Percentiles rank a stretch among this genome's conserved stretches.
Evolutionary conservation across 345 rosid genomes (phyloP).

Genomic region (Brassica nigra): DNA sequence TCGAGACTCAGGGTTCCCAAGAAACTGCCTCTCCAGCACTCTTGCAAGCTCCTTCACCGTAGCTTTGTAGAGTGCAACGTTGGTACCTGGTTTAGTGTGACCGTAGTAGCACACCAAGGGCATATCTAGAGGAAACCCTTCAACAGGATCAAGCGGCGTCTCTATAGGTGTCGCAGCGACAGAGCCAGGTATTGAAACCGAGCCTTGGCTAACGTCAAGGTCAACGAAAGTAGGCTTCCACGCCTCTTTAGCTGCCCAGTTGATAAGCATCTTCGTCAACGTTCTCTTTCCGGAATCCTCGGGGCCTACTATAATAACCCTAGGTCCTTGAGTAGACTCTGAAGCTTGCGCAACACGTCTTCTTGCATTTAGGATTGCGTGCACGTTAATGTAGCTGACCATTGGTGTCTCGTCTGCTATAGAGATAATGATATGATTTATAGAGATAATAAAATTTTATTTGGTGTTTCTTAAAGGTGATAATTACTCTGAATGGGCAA

Average conservation of each 20-base stretch:
- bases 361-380: slow-evolving; percentile 71
- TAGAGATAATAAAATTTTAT: too few species aligned
- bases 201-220: slow-evolving; percentile 91
- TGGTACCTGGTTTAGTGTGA: slow-evolving; percentile 67
- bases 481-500: too few species aligned
- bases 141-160: slow-evolving; percentile 88
- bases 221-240: slow-evolving; percentile 86
- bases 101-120: slow-evolving; percentile 85
- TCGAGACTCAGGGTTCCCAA: slow-evolving; percentile 35
- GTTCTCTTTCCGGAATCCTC: slow-evolving; percentile 89
- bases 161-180: slow-evolving; percentile 92
- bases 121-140: slow-evolving; percentile 87
- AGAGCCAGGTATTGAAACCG: slow-evolving; percentile 77
- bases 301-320: slow-evolving; percentile 87
- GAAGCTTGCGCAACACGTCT: slow-evolving; percentile 68
- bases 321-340: slow-evolving; percentile 68
- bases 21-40: slow-evolving; percentile 74
- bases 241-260: slow-evolving; percentile 94
- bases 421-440: too few species aligned
- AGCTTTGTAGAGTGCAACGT: slow-evolving; percentile 66
- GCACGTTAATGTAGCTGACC: slow-evolving; percentile 86
- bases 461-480: too few species aligned
- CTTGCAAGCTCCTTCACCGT: slow-evolving; percentile 82
- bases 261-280: slow-evolving; percentile 83
- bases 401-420: slow-evolving; percentile 90